These are phyloP conservation scores for Mucor saturninus DNA, from an alignment of 371 early-diverging fungal genomes.

Conservation along the genomic window DNA sequence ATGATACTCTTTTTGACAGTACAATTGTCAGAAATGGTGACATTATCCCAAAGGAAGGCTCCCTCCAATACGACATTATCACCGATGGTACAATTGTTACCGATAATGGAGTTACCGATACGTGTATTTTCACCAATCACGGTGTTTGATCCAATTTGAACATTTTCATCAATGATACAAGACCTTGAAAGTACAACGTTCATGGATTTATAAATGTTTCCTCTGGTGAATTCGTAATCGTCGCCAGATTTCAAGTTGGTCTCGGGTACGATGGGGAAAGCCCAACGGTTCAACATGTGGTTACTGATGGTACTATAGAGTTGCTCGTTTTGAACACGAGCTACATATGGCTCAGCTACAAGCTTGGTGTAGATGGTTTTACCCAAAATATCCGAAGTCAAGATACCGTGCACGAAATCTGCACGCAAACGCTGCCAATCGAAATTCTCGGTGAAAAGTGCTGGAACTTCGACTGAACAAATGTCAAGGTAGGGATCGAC, in stretches of 20 bases:
- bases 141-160: slow-evolving; percentile 80
- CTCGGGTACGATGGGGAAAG: slow-evolving; percentile 93
- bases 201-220: slow-evolving; percentile 85
- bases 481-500: slow-evolving; percentile 94
- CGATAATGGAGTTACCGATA: slow-evolving; percentile 81
- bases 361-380: slow-evolving; percentile 89
- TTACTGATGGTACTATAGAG: slow-evolving; percentile 87
- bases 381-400: slow-evolving; percentile 88
- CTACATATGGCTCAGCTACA: slow-evolving; percentile 81
- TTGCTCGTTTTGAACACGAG: slow-evolving; percentile 80
- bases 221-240: slow-evolving; percentile 74
- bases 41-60: slow-evolving; percentile 86
- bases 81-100: slow-evolving; percentile 80
- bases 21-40: slow-evolving; percentile 70
- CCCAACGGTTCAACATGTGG: slow-evolving; percentile 91
- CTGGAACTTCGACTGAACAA: slow-evolving; percentile 92
- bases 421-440: slow-evolving; percentile 92
- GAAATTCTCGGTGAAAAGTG: slow-evolving; percentile 95
- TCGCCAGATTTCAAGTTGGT: slow-evolving; percentile 72
- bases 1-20: slow-evolving; percentile 72
- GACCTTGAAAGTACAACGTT: slow-evolving; percentile 80
- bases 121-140: slow-evolving; percentile 77
- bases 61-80: slow-evolving; percentile 77
- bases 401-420: slow-evolving; percentile 92
- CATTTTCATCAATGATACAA: slow-evolving; percentile 78